phyloP scores from a whole-genome alignment of 1,284 basidiomycete species.

The Polyporus tsugae region DNA sequence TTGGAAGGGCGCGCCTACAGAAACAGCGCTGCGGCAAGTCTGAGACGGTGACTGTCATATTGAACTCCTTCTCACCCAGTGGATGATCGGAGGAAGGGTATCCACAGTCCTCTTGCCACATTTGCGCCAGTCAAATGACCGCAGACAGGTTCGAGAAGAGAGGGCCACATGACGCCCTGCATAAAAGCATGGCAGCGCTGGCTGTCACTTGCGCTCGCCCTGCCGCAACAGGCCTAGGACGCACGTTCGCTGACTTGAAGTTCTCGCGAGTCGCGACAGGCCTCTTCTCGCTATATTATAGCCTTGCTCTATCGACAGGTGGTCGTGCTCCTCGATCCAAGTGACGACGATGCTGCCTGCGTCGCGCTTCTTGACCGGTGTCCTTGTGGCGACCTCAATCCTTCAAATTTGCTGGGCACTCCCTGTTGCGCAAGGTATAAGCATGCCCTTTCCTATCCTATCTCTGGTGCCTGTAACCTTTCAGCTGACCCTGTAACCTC shows the following conservation, averaged over 20 bases:
- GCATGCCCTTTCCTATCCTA: no score
- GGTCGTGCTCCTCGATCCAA: neutral
- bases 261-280: neutral
- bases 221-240: neutral
- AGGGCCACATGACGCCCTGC: neutral
- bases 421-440: slow-evolving; percentile 21
- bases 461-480: neutral
- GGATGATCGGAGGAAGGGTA: no score
- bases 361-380: neutral
- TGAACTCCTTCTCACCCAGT: no score
- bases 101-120: no score
- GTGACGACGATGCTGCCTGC: slow-evolving; percentile 2
- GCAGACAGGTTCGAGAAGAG: neutral
- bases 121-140: neutral
- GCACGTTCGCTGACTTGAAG: slow-evolving; percentile 13
- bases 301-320: neutral
- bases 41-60: no score
- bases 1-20: no score
- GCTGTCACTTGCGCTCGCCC: neutral
- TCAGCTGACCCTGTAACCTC: neutral
- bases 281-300: slow-evolving; percentile 5
- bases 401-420: slow-evolving; percentile 6
- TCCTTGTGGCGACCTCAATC: neutral
- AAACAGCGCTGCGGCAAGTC: no score
- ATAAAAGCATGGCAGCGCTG: neutral